Percentiles rank a stretch among this genome's conserved stretches.
These are phyloP conservation scores for Neurospora sp. DNA, from an alignment of 495 filamentous ascomycete species.

Conservation along the genomic window DNA sequence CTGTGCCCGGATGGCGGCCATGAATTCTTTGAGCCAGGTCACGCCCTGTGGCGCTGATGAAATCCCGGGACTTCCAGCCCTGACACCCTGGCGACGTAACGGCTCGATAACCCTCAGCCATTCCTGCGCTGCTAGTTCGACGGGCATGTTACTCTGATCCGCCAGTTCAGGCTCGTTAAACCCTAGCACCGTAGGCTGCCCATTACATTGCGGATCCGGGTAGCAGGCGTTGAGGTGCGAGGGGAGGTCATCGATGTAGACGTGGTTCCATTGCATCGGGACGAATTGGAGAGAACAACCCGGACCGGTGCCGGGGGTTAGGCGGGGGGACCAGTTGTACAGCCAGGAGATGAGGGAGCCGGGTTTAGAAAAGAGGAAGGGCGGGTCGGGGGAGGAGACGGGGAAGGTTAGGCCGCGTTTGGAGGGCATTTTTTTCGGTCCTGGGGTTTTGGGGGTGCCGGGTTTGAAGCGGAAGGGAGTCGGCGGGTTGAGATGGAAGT, in stretches of 20 bases:
- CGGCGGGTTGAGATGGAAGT: no score
- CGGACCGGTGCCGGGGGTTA: constrained; percentile 4
- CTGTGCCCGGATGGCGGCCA: constrained; percentile 2
- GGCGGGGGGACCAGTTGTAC: constrained; percentile 19
- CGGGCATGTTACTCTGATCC: constrained; percentile 14
- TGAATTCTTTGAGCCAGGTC: constrained; percentile 8
- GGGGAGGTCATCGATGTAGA: constrained; percentile 10
- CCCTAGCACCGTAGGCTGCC: not conserved
- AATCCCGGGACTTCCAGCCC: constrained; percentile 13
- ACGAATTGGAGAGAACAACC: constrained; percentile 10
- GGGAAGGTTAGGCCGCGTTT: constrained; percentile 18
- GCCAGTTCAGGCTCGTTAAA: constrained; percentile 17
- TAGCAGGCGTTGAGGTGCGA: not conserved
- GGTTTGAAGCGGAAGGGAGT: no score
- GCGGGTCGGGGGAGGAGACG: constrained; percentile 5
- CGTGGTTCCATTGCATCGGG: constrained; percentile 21
- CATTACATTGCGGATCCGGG: not conserved
- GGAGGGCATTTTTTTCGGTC: constrained; percentile 4
- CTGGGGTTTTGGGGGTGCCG: not conserved
- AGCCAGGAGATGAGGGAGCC: constrained; percentile 14
- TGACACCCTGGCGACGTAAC: not conserved
- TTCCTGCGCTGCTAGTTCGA: constrained; percentile 7
- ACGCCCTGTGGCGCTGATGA: constrained; percentile 14
- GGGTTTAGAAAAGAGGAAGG: constrained; percentile 14
- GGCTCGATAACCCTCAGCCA: constrained; percentile 14